A percentile compares a stretch with the other conserved stretches of the same genome.
phyloP scores from a whole-genome alignment of 164 flowering plant genomes.

The Dillenia suffruticosa region DNA sequence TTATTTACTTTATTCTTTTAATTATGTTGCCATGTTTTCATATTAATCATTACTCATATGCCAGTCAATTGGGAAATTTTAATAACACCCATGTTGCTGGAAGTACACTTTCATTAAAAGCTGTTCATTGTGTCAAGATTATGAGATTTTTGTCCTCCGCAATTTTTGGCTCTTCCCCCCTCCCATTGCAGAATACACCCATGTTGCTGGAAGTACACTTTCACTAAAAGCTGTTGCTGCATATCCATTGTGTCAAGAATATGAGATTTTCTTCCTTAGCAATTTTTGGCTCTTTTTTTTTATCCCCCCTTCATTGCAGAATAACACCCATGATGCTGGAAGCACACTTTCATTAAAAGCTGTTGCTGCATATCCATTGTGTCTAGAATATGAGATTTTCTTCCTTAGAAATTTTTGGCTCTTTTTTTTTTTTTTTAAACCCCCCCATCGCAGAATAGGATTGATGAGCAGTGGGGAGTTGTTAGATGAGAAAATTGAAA shows the following conservation, averaged over 20 bases:
- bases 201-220: not conserved
- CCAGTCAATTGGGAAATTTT: no score
- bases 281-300: not conserved
- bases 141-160: not conserved
- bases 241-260: not conserved
- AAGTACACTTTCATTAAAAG: not conserved
- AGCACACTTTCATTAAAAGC: not conserved
- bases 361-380: not conserved
- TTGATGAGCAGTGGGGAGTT: conserved; percentile 39
- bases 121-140: not conserved
- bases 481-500: conserved; percentile 49
- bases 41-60: no score
- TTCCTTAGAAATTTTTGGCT: not conserved
- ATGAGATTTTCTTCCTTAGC: not conserved
- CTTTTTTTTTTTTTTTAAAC: not conserved
- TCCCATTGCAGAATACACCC: no score
- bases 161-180: not conserved
- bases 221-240: not conserved
- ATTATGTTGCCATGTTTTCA: no score
- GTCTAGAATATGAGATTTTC: not conserved
- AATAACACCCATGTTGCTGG: no score
- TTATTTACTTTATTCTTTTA: no score
- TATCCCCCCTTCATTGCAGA: no score
- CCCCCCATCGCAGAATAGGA: conserved; percentile 33
- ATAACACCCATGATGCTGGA: not conserved